Percentiles rank a stretch among this genome's conserved stretches.
Conservation (phyloP, 2,329 filamentous ascomycete genomes). For the Monilinia polystroma region DNA sequence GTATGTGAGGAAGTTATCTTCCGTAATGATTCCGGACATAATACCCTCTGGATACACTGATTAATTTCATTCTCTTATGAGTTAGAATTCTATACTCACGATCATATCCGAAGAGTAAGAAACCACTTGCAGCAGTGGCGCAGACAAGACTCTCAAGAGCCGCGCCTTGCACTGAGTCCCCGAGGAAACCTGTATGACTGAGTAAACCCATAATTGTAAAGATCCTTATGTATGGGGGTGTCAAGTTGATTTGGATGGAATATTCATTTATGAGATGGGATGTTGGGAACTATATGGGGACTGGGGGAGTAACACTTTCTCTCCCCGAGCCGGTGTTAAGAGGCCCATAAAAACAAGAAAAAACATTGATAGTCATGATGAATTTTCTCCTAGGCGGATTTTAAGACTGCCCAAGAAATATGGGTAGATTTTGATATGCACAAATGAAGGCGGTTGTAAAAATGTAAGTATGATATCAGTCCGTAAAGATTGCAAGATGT, state of each 20-base stretch:
- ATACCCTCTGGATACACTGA: slow-evolving; percentile 15
- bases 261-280: slow-evolving; percentile 13
- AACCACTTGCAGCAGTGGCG: slow-evolving; percentile 22
- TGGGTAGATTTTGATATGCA: slow-evolving; percentile 2
- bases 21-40: slow-evolving; percentile 46
- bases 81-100: slow-evolving; percentile 9
- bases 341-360: slow-evolving; percentile 18
- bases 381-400: slow-evolving; percentile 8
- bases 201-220: slow-evolving; percentile 19
- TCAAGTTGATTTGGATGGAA: not conserved
- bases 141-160: slow-evolving; percentile 23
- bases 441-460: not conserved
- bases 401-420: slow-evolving; percentile 7
- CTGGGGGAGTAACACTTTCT: slow-evolving; percentile 14
- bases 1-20: slow-evolving; percentile 47
- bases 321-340: not conserved
- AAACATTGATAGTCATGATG: slow-evolving; percentile 18
- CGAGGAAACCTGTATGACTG: slow-evolving; percentile 23
- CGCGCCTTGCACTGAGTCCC: slow-evolving; percentile 16
- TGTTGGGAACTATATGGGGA: slow-evolving; percentile 19
- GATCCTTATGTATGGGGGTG: not conserved
- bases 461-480: slow-evolving; percentile 21
- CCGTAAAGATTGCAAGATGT: slow-evolving; percentile 4
- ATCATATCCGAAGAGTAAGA: slow-evolving; percentile 26
- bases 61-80: not conserved